Evolutionary conservation across 176 grass and related monocot genomes (phyloP), one percentile per base, ranked within the genome.

Genomic region (Oryza brachyantha): DNA sequence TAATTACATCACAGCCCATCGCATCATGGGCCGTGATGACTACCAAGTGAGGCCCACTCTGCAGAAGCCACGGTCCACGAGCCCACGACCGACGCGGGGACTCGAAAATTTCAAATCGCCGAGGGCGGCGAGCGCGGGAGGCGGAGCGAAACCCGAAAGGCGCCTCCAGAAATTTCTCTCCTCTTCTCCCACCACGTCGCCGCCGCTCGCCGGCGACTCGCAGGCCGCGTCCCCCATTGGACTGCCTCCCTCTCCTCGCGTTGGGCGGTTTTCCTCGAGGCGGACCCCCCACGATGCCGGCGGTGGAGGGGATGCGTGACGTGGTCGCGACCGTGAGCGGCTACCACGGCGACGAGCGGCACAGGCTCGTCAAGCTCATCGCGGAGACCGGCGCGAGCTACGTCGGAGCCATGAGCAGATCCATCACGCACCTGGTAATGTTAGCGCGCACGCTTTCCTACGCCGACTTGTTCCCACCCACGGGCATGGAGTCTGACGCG

Each of bases 331-430:
- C 95, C 19, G 95, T 98, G 21, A 98, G 95, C 31, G 92, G 95
- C 3, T 98, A 98, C 86, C 89, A 94, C 63, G 95, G 92, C 35
- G 69, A 71, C 1, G 85, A 85, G 71, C 79, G 95, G 77, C 93
- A 94, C 79, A 90, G 81, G 77, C 89, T 98, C 32, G 84, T 98
- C 59, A 98, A 94, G 87, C 95, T 98, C 82, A 98, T 98, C 63
- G 57, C 89, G 34, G 84, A 83, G 66, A 72, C 85, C 39, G 92
- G 95, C 14, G 95, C 95, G 31, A 97, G 67, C 89, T 97, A 92
- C 70, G 85, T 92, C 13, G 95, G 89, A 1, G 59, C 85, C 24
- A 94, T 97, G 95, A 90, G 81, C 68, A 92, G 52, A 76, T 92
- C 89, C 31, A 92, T 93, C 50, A 97, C 95, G 54, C 95, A 97